Percentiles rank a stretch among this genome's conserved stretches.
These are phyloP conservation scores for Kwoniella heveanensis DNA, from an alignment of 768 basidiomycete species.

Conservation along the genomic window DNA sequence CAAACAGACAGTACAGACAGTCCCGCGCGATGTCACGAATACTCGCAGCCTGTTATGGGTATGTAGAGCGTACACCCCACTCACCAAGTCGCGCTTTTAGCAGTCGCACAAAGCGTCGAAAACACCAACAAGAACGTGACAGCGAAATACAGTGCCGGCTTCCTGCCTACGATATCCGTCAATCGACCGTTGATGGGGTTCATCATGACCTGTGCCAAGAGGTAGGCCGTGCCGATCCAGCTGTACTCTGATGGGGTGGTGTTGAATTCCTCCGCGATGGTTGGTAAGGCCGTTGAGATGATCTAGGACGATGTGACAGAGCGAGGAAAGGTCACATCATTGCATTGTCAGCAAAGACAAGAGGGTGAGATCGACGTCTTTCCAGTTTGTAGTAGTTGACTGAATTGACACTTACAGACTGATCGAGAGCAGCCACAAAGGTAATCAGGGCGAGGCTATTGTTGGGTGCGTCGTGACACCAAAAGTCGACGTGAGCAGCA, in stretches of 20 bases:
- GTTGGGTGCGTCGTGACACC: too few species aligned
- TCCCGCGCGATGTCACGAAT: too few species aligned
- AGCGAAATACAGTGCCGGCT: constrained; percentile 41
- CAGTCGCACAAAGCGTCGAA: constrained; percentile 46
- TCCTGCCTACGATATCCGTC: constrained; percentile 53
- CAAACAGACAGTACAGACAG: too few species aligned
- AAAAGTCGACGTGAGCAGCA: not conserved
- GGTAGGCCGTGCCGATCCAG: constrained; percentile 53
- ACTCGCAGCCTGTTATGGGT: too few species aligned
- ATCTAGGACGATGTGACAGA: too few species aligned
- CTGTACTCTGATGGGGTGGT: constrained; percentile 48
- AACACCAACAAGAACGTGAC: constrained; percentile 42
- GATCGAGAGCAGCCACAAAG: constrained; percentile 49
- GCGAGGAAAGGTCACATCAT: too few species aligned
- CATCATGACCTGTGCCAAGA: constrained; percentile 46
- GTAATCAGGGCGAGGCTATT: constrained; percentile 33
- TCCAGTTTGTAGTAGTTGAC: too few species aligned
- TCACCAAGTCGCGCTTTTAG: constrained; percentile 40
- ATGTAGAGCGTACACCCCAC: constrained; percentile 1
- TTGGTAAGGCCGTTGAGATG: constrained; percentile 46
- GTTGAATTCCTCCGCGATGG: constrained; percentile 46
- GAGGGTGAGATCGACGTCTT: too few species aligned
- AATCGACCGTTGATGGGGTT: constrained; percentile 49
- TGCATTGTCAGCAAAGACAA: too few species aligned
- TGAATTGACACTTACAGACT: constrained; percentile 30